Conservation (phyloP, 176 grass and related monocot species). For the Juncus inflexus region DNA sequence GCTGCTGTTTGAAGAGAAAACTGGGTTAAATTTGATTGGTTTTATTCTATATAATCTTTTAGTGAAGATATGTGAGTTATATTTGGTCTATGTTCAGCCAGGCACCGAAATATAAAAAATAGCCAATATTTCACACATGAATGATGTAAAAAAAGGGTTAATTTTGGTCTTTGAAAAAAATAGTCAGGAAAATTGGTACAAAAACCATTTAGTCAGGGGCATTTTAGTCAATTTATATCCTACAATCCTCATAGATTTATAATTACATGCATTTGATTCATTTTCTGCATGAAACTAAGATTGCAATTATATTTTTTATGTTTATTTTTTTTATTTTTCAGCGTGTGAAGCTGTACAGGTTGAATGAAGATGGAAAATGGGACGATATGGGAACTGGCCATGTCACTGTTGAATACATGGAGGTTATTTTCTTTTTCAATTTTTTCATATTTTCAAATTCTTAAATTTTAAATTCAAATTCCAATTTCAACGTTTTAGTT, state of each 20-base stretch:
- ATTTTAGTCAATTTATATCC: not conserved
- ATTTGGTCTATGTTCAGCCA: too few relatives aligned
- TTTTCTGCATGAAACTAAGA: too few relatives aligned
- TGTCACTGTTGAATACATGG: constrained; percentile 58
- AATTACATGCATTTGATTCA: too few relatives aligned
- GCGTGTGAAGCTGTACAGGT: constrained; percentile 67
- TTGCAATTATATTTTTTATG: not conserved
- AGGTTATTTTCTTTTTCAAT: constrained; percentile 43
- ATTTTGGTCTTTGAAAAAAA: constrained; percentile 7
- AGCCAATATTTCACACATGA: not conserved
- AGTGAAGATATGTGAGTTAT: too few relatives aligned
- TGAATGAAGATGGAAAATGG: constrained; percentile 59
- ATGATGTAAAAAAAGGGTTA: constrained; percentile 2
- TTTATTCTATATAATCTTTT: too few relatives aligned
- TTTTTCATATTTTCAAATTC: not conserved
- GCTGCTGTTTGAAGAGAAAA: too few relatives aligned
- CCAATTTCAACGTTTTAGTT: not conserved
- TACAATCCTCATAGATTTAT: not conserved
- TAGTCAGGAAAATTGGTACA: not conserved
- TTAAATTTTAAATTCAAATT: constrained; percentile 9
- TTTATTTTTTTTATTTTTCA: constrained; percentile 36
- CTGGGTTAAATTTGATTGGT: too few relatives aligned
- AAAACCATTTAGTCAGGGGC: not conserved
- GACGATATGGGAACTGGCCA: constrained; percentile 77
- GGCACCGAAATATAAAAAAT: too few relatives aligned